Evolutionary conservation across 106 monocot species (phyloP).

Genomic region (Dendrobium catenatum): DNA sequence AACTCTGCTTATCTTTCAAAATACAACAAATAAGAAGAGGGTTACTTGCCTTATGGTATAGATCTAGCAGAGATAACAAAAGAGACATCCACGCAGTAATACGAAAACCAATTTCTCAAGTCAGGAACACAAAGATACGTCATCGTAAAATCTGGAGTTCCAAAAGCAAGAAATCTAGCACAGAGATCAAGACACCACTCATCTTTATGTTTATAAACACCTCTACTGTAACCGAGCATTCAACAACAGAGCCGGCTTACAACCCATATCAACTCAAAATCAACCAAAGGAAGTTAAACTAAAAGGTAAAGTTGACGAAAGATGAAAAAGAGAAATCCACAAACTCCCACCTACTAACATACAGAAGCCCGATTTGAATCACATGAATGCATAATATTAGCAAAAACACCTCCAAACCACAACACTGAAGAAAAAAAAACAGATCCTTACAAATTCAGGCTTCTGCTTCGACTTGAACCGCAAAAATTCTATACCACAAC

Average conservation of each 20-base stretch:
- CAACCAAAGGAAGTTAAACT: not conserved
- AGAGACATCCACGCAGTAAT: not conserved
- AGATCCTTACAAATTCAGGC: conserved; percentile 1
- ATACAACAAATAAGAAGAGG: not conserved
- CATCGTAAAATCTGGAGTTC: not conserved
- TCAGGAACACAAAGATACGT: not conserved
- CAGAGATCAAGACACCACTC: not conserved
- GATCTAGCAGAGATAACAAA: not conserved
- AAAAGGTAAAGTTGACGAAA: not conserved
- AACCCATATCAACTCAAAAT: not conserved
- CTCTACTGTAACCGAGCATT: not conserved
- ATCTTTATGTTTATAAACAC: not conserved
- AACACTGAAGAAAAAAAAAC: not conserved
- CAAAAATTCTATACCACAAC: not conserved
- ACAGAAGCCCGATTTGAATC: not conserved
- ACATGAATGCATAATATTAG: not conserved
- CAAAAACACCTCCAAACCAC: not conserved
- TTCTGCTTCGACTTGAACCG: not conserved
- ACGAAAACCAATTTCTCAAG: not conserved
- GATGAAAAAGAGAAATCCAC: not conserved
- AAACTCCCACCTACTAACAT: not conserved
- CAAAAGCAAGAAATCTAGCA: not conserved
- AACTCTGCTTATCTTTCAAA: not conserved
- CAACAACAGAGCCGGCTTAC: not conserved
- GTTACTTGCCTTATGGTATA: not conserved